Conservation (phyloP, 495 filamentous ascomycete genomes). For the Penicillium arizonense region DNA sequence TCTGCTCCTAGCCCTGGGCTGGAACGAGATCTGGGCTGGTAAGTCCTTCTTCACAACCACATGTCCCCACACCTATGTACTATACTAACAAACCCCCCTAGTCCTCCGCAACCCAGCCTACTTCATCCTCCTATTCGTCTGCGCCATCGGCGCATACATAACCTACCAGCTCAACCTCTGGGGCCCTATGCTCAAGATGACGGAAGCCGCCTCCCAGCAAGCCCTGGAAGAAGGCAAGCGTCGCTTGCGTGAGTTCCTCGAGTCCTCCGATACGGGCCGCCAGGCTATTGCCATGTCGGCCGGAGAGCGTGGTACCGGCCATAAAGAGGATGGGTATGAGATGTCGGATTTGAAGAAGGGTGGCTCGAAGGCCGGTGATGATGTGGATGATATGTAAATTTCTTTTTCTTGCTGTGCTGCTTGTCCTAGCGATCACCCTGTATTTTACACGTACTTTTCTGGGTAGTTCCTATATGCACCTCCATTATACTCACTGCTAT, state of each 20-base stretch:
- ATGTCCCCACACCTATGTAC: not conserved
- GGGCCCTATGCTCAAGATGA: slow-evolving; percentile 93
- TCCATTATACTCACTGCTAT: too few relatives aligned
- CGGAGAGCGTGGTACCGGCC: slow-evolving; percentile 20
- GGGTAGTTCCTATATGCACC: slow-evolving; percentile 2
- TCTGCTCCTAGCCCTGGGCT: slow-evolving; percentile 81
- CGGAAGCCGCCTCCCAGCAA: slow-evolving; percentile 81
- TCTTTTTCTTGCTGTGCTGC: slow-evolving; percentile 15
- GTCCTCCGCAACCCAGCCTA: slow-evolving; percentile 91
- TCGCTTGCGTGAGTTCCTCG: slow-evolving; percentile 81
- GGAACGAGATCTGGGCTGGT: slow-evolving; percentile 96
- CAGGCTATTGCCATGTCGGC: slow-evolving; percentile 73
- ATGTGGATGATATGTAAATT: slow-evolving; percentile 44
- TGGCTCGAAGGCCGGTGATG: slow-evolving; percentile 28
- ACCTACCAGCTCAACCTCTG: slow-evolving; percentile 92
- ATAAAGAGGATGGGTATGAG: slow-evolving; percentile 39
- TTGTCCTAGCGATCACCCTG: slow-evolving; percentile 51
- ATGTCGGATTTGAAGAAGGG: slow-evolving; percentile 43
- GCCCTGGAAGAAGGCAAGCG: slow-evolving; percentile 87
- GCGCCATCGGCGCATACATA: slow-evolving; percentile 74
- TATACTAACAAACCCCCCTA: slow-evolving; percentile 32
- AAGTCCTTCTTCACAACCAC: slow-evolving; percentile 33
- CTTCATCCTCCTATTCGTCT: slow-evolving; percentile 81
- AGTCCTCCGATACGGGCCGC: slow-evolving; percentile 73
- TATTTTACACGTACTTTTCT: slow-evolving; percentile 10